Evolutionary conservation across 2,329 filamentous ascomycete genomes (phyloP).

Genomic region (Fusarium nematophilum): DNA sequence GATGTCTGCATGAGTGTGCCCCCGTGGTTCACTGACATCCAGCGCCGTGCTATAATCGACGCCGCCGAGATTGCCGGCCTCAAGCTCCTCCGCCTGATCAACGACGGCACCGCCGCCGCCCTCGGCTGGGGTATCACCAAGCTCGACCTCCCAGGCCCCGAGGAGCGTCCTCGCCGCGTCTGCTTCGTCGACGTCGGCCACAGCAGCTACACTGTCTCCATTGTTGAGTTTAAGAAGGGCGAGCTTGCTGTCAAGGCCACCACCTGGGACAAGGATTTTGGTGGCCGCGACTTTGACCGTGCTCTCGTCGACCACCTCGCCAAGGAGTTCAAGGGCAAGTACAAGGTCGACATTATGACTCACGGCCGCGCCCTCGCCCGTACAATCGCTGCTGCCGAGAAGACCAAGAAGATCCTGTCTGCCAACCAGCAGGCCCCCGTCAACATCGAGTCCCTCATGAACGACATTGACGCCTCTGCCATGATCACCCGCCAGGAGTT

Average conservation of each 20-base stretch:
- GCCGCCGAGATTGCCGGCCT: constrained; percentile 93
- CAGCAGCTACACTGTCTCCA: constrained; percentile 93
- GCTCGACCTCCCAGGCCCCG: constrained; percentile 85
- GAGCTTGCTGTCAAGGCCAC: constrained; percentile 95
- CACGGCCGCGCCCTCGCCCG: constrained; percentile 92
- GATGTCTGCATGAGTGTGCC: constrained; percentile 96
- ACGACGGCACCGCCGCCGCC: constrained; percentile 96
- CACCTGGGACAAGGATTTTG: constrained; percentile 94
- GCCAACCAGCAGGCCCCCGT: constrained; percentile 92
- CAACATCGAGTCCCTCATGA: constrained; percentile 99
- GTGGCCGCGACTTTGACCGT: constrained; percentile 97
- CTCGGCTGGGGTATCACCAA: constrained; percentile 99
- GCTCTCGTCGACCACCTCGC: constrained; percentile 94
- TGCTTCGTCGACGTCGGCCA: constrained; percentile 95
- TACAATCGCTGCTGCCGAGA: constrained; percentile 89
- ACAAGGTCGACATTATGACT: constrained; percentile 93
- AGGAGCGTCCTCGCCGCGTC: constrained; percentile 92
- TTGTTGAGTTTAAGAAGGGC: constrained; percentile 97
- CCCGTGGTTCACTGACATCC: constrained; percentile 95
- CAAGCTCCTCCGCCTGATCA: constrained; percentile 93
- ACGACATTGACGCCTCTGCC: constrained; percentile 89
- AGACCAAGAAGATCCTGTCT: constrained; percentile 97
- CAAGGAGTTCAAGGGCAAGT: constrained; percentile 96
- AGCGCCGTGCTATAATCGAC: constrained; percentile 89
- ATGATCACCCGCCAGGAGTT: constrained; percentile 96